Evolutionary conservation across 176 grass and related monocot species (phyloP).

Genomic region (Microstegium vimineum): DNA sequence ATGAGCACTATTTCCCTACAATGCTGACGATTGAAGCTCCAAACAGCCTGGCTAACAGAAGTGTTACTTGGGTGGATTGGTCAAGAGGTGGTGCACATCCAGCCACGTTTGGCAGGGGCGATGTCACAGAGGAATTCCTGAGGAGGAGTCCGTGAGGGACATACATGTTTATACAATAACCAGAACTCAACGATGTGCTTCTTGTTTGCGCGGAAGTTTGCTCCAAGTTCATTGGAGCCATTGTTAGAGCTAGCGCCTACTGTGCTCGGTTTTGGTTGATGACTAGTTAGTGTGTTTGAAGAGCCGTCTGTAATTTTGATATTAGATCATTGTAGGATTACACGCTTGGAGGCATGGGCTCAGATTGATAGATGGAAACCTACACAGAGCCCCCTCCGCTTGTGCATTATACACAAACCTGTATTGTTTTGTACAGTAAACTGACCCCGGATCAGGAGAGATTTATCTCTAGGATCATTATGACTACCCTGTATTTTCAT

Average conservation of each 20-base stretch:
- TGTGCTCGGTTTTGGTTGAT: conserved; percentile 50
- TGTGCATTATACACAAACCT: conserved; percentile 32
- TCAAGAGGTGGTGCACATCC: conserved; percentile 93
- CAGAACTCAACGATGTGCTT: conserved; percentile 58
- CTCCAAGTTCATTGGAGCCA: conserved; percentile 73
- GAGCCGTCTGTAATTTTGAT: conserved; percentile 32
- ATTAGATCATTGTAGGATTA: conserved; percentile 43
- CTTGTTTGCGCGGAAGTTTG: conserved; percentile 86
- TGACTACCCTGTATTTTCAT: conserved; percentile 5
- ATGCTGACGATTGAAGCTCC: conserved; percentile 84
- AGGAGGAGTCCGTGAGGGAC: conserved; percentile 50
- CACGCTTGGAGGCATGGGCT: conserved; percentile 13
- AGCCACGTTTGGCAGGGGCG: conserved; percentile 78
- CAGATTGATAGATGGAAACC: neutral
- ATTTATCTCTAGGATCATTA: neutral
- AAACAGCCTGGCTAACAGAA: conserved; percentile 72
- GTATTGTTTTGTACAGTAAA: conserved; percentile 50
- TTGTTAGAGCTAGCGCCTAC: conserved; percentile 63
- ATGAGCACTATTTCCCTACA: conserved; percentile 95
- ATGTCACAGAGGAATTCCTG: conserved; percentile 70
- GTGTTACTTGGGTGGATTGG: conserved; percentile 90
- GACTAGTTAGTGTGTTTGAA: conserved; percentile 19
- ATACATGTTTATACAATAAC: conserved; percentile 68
- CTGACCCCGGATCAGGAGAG: neutral
- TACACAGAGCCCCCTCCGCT: neutral